Evolutionary conservation across 305 asterid genomes (phyloP).

Genomic region (Rubia balearica): DNA sequence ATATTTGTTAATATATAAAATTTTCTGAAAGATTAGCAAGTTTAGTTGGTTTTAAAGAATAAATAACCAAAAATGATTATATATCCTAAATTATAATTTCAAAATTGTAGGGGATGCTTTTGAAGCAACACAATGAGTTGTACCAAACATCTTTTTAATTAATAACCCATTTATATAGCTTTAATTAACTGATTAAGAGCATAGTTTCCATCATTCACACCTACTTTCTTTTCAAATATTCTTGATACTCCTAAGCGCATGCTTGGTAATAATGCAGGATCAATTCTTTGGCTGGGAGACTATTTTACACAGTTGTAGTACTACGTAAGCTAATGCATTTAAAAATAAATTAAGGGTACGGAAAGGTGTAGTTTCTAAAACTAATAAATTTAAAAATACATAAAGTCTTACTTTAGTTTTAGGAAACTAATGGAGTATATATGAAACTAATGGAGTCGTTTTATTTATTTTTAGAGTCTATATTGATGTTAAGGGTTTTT

Average conservation of each 20-base stretch:
- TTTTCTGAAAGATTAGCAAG: too few relatives aligned
- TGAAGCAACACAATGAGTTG: constrained; percentile 1
- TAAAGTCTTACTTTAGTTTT: too few relatives aligned
- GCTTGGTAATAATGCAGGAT: constrained; percentile 22
- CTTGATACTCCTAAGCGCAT: constrained; percentile 20
- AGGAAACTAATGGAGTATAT: too few relatives aligned
- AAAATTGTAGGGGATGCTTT: neutral
- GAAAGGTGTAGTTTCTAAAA: too few relatives aligned
- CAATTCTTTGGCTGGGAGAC: neutral
- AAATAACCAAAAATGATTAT: neutral
- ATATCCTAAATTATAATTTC: neutral
- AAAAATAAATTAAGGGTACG: too few relatives aligned
- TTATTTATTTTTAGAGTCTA: too few relatives aligned
- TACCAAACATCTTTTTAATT: constrained; percentile 5
- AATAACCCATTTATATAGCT: neutral
- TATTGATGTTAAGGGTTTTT: too few relatives aligned
- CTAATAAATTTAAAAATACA: too few relatives aligned
- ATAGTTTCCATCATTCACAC: constrained; percentile 11
- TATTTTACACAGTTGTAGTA: neutral
- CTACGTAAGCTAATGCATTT: too few relatives aligned
- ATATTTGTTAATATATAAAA: too few relatives aligned
- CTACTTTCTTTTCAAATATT: constrained; percentile 15
- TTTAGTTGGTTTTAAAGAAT: too few relatives aligned
- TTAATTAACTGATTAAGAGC: neutral
- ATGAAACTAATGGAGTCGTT: too few relatives aligned